Percentiles rank a stretch among this genome's conserved stretches.
phyloP scores from a whole-genome alignment of 225 moss, liverwort and hornwort species.

The Rhytidiadelphus loreus region DNA sequence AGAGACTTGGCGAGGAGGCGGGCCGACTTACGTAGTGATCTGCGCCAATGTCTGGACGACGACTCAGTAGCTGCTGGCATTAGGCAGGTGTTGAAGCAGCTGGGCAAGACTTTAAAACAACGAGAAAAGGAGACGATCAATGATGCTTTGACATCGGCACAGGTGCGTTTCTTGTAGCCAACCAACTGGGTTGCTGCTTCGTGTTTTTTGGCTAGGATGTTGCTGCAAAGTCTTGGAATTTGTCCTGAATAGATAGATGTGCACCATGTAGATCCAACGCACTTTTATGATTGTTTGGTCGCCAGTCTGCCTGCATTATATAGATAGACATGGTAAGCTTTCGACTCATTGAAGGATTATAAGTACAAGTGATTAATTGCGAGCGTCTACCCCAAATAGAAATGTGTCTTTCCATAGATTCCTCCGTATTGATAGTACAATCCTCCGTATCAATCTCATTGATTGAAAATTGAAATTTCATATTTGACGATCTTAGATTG shows the following conservation, averaged over 20 bases:
- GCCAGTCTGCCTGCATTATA: not conserved
- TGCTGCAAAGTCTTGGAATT: not conserved
- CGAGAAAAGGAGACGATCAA: conserved; percentile 78
- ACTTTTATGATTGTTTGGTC: not conserved
- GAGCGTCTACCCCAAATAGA: not conserved
- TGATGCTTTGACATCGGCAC: conserved; percentile 62
- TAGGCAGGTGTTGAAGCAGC: conserved; percentile 89
- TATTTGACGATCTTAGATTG: not conserved
- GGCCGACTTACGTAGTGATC: conserved; percentile 82
- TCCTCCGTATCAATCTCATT: not conserved
- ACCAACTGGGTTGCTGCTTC: not conserved
- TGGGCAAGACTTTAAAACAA: conserved; percentile 68
- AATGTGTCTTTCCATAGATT: not conserved
- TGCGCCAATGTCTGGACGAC: conserved; percentile 80
- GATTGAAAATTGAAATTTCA: not conserved
- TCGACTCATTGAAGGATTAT: not conserved
- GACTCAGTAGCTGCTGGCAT: conserved; percentile 87
- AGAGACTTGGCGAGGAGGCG: conserved; percentile 76
- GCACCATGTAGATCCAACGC: not conserved
- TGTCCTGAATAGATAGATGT: not conserved
- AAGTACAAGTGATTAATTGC: not conserved
- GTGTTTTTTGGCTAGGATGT: not conserved
- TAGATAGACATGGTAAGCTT: not conserved
- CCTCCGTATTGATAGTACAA: not conserved
- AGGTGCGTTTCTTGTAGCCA: conserved; percentile 1